Conservation (phyloP, 768 basidiomycete genomes). For the Trametes cingulata region DNA sequence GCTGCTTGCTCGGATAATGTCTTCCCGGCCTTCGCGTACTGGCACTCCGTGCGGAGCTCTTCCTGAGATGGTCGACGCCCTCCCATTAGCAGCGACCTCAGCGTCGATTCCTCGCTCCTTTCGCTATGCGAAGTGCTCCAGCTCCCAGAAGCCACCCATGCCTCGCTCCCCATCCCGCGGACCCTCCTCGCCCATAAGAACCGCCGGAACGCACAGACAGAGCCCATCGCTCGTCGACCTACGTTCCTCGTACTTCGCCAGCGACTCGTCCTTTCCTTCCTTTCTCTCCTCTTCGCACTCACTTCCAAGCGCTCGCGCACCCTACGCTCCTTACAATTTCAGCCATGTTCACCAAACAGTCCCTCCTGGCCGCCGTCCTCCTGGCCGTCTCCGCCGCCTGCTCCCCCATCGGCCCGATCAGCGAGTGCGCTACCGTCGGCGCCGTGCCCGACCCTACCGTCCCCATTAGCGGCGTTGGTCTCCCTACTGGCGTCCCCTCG, state of each 20-base stretch:
- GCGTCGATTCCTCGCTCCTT: neutral
- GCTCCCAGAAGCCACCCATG: neutral
- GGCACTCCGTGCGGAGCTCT: neutral
- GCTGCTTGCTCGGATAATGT: too few relatives aligned
- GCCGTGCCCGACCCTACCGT: neutral
- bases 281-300: neutral
- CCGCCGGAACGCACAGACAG: neutral
- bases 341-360: conserved; percentile 11
- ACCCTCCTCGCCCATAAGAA: neutral
- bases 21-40: too few relatives aligned
- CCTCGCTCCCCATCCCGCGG: neutral
- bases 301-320: neutral
- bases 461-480: neutral
- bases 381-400: conserved; percentile 3
- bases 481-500: neutral
- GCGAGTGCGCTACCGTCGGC: neutral
- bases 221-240: conserved; percentile 13
- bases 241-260: conserved; percentile 9
- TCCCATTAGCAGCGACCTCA: neutral
- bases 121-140: neutral
- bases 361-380: conserved; percentile 13
- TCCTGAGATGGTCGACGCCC: neutral
- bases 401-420: neutral
- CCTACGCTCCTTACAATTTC: neutral
- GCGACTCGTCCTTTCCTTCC: conserved; percentile 8